These are phyloP conservation scores for Pestalotiopsis sp. DNA, from an alignment of 2,329 filamentous ascomycete species.

Conservation along the genomic window DNA sequence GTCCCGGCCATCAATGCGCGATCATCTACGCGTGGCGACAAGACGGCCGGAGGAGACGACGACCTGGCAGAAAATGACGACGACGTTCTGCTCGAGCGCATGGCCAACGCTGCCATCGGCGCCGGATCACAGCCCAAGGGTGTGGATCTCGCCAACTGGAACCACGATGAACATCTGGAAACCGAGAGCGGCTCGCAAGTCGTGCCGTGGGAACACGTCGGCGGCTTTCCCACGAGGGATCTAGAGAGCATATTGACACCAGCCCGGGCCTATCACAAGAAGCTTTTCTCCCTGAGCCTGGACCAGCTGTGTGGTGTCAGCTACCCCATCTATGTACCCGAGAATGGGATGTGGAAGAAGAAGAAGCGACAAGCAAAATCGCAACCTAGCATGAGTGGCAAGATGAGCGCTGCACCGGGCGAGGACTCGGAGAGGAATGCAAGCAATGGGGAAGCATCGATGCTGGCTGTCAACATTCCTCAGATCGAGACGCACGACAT, in stretches of 20 bases:
- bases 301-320: constrained; percentile 81
- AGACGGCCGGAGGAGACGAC: constrained; percentile 42
- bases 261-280: constrained; percentile 75
- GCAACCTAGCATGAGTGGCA: constrained; percentile 29
- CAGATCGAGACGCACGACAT: constrained; percentile 29
- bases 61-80: constrained; percentile 32
- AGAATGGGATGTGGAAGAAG: constrained; percentile 78
- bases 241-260: constrained; percentile 82
- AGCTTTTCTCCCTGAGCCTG: constrained; percentile 78
- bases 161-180: constrained; percentile 57
- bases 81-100: constrained; percentile 52
- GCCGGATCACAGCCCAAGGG: constrained; percentile 35
- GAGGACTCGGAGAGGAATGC: constrained; percentile 23
- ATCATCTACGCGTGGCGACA: constrained; percentile 30
- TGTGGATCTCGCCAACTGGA: constrained; percentile 46
- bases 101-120: constrained; percentile 39
- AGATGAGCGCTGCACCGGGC: constrained; percentile 10
- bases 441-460: constrained; percentile 18
- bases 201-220: constrained; percentile 72
- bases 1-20: constrained; percentile 45
- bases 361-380: constrained; percentile 48
- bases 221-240: constrained; percentile 75
- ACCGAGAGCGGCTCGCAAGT: constrained; percentile 59
- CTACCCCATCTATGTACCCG: constrained; percentile 79
- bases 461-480: constrained; percentile 21